These are phyloP conservation scores for Ostreobium quekettii DNA, from an alignment of 139 green algal genomes.

Conservation along the genomic window DNA sequence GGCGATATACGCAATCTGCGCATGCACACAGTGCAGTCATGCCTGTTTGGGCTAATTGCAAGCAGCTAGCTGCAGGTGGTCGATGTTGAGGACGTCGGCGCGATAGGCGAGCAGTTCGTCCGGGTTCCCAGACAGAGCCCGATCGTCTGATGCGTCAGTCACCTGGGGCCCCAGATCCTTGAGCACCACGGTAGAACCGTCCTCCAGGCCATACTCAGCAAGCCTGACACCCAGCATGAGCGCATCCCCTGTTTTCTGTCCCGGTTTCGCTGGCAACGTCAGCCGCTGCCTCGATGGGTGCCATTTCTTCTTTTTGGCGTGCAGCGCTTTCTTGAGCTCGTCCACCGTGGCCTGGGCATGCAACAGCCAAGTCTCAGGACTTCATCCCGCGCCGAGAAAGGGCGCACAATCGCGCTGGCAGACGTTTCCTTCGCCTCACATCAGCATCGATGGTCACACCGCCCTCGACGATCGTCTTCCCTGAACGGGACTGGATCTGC, in stretches of 20 bases:
- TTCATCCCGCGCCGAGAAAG: neutral
- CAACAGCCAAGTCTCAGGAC: neutral
- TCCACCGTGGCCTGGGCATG: conserved; percentile 57
- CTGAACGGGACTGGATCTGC: conserved; percentile 33
- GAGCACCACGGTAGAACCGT: conserved; percentile 57
- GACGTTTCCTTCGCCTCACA: conserved; percentile 19
- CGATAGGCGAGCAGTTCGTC: neutral
- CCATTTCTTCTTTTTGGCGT: conserved; percentile 34
- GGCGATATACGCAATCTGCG: conserved; percentile 81
- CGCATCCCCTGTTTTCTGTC: conserved; percentile 42
- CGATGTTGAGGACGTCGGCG: neutral
- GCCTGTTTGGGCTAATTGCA: neutral
- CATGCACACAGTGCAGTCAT: conserved; percentile 23
- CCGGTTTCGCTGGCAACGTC: conserved; percentile 50
- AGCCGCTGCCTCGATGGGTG: conserved; percentile 68
- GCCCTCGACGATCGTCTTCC: conserved; percentile 31
- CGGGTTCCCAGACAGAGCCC: neutral
- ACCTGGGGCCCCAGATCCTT: conserved; percentile 94
- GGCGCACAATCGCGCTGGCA: neutral
- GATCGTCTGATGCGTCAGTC: neutral
- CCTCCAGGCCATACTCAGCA: conserved; percentile 49
- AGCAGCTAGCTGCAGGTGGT: neutral
- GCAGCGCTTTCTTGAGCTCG: conserved; percentile 70
- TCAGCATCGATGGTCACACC: conserved; percentile 33
- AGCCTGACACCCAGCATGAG: conserved; percentile 56